Evolutionary conservation across 1,284 basidiomycete genomes (phyloP), one percentile per base, ranked within the genome.

Genomic region (Pseudozyma tsukubaensis): DNA sequence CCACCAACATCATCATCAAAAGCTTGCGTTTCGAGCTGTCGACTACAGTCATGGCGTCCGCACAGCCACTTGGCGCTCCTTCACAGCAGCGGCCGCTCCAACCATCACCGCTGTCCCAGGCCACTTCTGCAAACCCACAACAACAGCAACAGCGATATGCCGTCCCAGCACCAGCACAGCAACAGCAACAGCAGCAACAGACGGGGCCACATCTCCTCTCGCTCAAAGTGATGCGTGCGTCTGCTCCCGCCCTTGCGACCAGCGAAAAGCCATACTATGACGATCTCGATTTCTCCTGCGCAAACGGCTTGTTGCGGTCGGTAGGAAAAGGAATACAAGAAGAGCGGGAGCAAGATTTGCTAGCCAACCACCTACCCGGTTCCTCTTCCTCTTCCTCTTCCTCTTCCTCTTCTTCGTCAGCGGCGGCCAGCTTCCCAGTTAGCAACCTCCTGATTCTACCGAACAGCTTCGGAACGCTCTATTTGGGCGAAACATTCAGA

Each of bases 401-500:
- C 24, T 29, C 6, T 29, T 29, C 6, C 3, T 29, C 24, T 29
- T 29, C 24, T 6, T 29, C 24, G 6, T 29, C 55, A 13, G 24
- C 53, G 16, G 57, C 57, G 10, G 43, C 39, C 2, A 47, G 40
- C 16, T 75, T 70, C 18, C 54, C 65, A 2, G 66, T 71, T 12
- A 57, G 51, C 43, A 21, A 40, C 11, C 43, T 70, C 3, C 64
- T 79, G 24, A 51, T 61, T 0, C 62, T 79, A 4, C 77, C 74
- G 43, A 66, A 60, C 37, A 70, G 77, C 1, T 82, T 82, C 32
- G 80, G 80, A 4, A 73, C 65, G 14, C 69, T 80, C n/a, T 75
- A 50, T 16, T 73, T 82, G 16, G 80, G 83, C 19, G 82, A 84
- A 53, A 80, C 78, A 6, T 83, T 84, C 56, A 70, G 72, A 19